These are phyloP conservation scores for Xylaria bambusicola DNA, from an alignment of 495 filamentous ascomycete species.

Conservation along the genomic window DNA sequence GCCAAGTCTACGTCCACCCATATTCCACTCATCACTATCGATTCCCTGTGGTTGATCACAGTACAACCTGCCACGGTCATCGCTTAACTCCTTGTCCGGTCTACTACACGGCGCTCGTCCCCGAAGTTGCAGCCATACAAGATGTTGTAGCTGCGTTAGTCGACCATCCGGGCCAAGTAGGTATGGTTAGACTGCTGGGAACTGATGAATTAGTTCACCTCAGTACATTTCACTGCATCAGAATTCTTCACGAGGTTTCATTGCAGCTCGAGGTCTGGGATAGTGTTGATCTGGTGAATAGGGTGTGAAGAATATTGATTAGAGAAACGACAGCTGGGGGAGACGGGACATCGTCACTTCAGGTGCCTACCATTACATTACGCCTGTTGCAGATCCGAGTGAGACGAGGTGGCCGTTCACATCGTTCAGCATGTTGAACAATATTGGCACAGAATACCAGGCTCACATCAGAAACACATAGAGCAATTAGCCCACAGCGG, in stretches of 20 bases:
- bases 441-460: too few species aligned
- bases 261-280: slow-evolving; percentile 33
- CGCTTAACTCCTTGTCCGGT: background rate
- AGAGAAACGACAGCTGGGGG: too few species aligned
- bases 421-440: too few species aligned
- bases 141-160: slow-evolving; percentile 23
- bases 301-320: too few species aligned
- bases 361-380: too few species aligned
- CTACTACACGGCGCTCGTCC: slow-evolving; percentile 27
- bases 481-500: too few species aligned
- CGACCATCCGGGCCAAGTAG: slow-evolving; percentile 4
- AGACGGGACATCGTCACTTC: too few species aligned
- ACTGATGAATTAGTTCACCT: slow-evolving; percentile 19
- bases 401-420: too few species aligned
- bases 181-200: slow-evolving; percentile 18
- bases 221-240: slow-evolving; percentile 1
- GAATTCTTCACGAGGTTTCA: slow-evolving; percentile 17
- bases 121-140: slow-evolving; percentile 12
- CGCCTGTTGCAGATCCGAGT: too few species aligned
- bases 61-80: background rate
- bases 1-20: slow-evolving; percentile 26
- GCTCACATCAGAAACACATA: too few species aligned
- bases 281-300: background rate
- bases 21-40: slow-evolving; percentile 19
- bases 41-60: slow-evolving; percentile 32